Evolutionary conservation across 1,284 basidiomycete genomes (phyloP).

Genomic region (Heimioporus retisporus): DNA sequence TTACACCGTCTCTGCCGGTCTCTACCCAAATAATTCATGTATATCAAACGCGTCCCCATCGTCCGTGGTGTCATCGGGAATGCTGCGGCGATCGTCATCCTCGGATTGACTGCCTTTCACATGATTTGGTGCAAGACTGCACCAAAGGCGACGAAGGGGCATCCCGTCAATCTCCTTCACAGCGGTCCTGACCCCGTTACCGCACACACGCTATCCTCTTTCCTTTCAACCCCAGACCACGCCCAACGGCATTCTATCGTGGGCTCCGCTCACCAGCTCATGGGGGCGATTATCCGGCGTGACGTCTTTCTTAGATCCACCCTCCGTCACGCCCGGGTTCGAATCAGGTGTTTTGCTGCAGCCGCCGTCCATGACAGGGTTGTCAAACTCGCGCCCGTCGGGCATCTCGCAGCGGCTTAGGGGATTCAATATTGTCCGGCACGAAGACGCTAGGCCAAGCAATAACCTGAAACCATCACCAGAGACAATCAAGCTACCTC

Average conservation of each 20-base stretch:
- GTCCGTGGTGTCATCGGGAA: slow-evolving; percentile 78
- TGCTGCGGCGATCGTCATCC: slow-evolving; percentile 55
- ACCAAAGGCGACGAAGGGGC: slow-evolving; percentile 56
- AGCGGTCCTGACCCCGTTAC: slow-evolving; percentile 73
- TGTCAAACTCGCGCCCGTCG: slow-evolving; percentile 56
- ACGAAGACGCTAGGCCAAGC: slow-evolving; percentile 76
- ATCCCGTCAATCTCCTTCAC: slow-evolving; percentile 71
- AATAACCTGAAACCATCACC: slow-evolving; percentile 50
- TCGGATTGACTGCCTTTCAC: slow-evolving; percentile 60
- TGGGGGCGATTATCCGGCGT: slow-evolving; percentile 30
- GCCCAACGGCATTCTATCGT: slow-evolving; percentile 30
- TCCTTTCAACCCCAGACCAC: slow-evolving; percentile 39
- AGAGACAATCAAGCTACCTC: slow-evolving; percentile 84
- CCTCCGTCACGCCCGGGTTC: slow-evolving; percentile 35
- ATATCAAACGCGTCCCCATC: slow-evolving; percentile 71
- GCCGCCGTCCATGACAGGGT: slow-evolving; percentile 20
- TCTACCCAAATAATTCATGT: slow-evolving; percentile 60
- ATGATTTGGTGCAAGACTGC: slow-evolving; percentile 60
- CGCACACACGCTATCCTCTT: slow-evolving; percentile 58
- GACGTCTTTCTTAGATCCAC: slow-evolving; percentile 33
- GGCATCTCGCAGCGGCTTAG: slow-evolving; percentile 58
- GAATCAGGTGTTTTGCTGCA: slow-evolving; percentile 34
- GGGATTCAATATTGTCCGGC: slow-evolving; percentile 83
- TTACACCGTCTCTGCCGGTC: slow-evolving; percentile 62
- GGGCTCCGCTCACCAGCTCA: slow-evolving; percentile 25